Evolutionary conservation across 208 protist species (phyloP).

Genomic region (Wallacemonas sp.): DNA sequence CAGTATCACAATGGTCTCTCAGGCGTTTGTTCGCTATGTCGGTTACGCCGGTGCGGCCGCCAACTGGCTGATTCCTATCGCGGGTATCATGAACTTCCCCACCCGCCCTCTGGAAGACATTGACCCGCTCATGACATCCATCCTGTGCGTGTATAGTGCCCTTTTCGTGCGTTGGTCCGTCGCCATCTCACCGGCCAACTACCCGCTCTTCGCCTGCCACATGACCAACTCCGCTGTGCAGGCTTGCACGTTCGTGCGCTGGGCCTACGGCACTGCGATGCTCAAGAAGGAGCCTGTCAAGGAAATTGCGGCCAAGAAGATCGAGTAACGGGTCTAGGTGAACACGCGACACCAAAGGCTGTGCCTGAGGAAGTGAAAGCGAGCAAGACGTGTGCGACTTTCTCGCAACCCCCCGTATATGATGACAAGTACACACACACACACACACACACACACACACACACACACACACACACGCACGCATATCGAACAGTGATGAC

Average conservation of each 20-base stretch:
- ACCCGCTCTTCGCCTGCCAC: conserved; percentile 86
- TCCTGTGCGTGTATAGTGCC: conserved; percentile 78
- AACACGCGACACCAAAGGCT: background rate
- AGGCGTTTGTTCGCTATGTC: conserved; percentile 64
- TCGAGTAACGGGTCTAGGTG: background rate
- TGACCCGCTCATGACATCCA: conserved; percentile 77
- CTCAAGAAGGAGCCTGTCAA: conserved; percentile 9
- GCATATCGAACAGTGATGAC: too few relatives aligned
- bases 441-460: too few relatives aligned
- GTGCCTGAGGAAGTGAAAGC: too few relatives aligned
- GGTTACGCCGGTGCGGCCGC: conserved; percentile 84
- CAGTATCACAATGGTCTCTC: conserved; percentile 59
- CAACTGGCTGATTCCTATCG: conserved; percentile 92
- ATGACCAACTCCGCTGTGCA: conserved; percentile 82
- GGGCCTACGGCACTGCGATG: conserved; percentile 26
- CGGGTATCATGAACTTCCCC: conserved; percentile 83
- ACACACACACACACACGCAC: too few relatives aligned
- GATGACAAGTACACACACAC: too few relatives aligned
- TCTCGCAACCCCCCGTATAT: too few relatives aligned
- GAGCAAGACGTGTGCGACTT: too few relatives aligned
- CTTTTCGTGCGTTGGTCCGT: conserved; percentile 88
- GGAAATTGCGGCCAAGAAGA: conserved; percentile 15
- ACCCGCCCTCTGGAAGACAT: conserved; percentile 79
- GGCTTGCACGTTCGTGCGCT: conserved; percentile 54
- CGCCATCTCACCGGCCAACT: conserved; percentile 85